Evolutionary conservation across 2,329 filamentous ascomycete species (phyloP).

Genomic region (Aaosphaeria pasadenensis): DNA sequence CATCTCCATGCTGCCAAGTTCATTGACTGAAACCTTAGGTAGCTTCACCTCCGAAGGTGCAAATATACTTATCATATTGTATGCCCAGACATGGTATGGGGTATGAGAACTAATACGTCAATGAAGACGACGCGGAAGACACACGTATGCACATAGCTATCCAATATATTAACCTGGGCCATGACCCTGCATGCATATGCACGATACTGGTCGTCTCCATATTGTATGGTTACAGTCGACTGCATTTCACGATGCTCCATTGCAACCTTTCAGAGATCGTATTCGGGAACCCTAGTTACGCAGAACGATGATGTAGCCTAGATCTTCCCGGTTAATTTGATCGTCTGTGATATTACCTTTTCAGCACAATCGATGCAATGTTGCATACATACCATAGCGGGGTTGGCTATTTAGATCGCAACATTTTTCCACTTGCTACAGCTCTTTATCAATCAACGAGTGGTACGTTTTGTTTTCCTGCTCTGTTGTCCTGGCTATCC

Average conservation of each 20-base stretch:
- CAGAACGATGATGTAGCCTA: not conserved
- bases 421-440: not conserved
- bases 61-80: not conserved
- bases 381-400: constrained; percentile 5
- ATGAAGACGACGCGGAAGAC: constrained; percentile 1
- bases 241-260: constrained; percentile 11
- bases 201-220: constrained; percentile 5
- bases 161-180: constrained; percentile 6
- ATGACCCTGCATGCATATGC: constrained; percentile 11
- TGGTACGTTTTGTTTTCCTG: not conserved
- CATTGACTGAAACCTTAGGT: constrained; percentile 4
- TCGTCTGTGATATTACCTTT: constrained; percentile 4
- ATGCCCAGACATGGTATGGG: constrained; percentile 8
- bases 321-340: constrained; percentile 15
- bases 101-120: constrained; percentile 1
- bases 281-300: not conserved
- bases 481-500: not conserved
- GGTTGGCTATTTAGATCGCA: constrained; percentile 8
- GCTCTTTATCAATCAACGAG: not conserved
- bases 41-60: not conserved
- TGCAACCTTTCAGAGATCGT: constrained; percentile 4
- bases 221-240: constrained; percentile 17
- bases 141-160: constrained; percentile 11
- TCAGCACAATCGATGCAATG: constrained; percentile 2
- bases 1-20: constrained; percentile 1